Evolutionary conservation across 2,329 filamentous ascomycete genomes (phyloP), one percentile per base, ranked within the genome.

Genomic region (Amauroascus verrucosus): DNA sequence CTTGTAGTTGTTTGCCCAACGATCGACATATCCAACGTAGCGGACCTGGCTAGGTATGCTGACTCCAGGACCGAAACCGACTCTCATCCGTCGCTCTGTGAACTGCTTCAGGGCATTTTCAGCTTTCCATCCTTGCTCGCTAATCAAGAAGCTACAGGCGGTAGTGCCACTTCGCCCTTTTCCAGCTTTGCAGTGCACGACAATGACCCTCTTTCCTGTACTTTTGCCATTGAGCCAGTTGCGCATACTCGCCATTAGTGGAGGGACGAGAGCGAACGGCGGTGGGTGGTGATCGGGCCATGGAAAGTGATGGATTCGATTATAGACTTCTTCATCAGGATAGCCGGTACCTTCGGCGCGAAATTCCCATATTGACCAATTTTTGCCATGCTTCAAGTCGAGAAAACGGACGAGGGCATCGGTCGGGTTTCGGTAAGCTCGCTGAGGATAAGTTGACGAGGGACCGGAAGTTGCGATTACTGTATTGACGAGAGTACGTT

Each of bases 361-460:
- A 63, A 98, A 98, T 71, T 98, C 93, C 88, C 91, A 98, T 63
- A 98, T 95, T 2, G 85, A 83, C 93, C 93, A 98, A 58, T 93
- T 75, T 24, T 82, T 72, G 26, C 79, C 84, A 70, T 98, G 93
- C 63, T 89, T 88, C 43, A 78, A 74, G 70, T 97, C 88, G 58
- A 98, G 83, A 67, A 91, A 98, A 59, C 81, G 79, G 56, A 97
- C 88, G 20, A 98, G 81, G 37, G 84, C 80, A 64, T 94, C 85
- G 48, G 95, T 83, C 0, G 91, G 91, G 65, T 95, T 98, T 64
- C 93, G 87, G 71, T 97, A 98, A 56, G 88, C 89, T 58, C 86
- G 83, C 67, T 95, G 85, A 0, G 93, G 91, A 65, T 94, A 96
- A 16, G 87, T 89, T 58, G 86, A 85, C 14, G 85, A 88, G 1